Base-by-base conservation (phyloP, 129 eudicot species). In the Calendula officinalis region DNA sequence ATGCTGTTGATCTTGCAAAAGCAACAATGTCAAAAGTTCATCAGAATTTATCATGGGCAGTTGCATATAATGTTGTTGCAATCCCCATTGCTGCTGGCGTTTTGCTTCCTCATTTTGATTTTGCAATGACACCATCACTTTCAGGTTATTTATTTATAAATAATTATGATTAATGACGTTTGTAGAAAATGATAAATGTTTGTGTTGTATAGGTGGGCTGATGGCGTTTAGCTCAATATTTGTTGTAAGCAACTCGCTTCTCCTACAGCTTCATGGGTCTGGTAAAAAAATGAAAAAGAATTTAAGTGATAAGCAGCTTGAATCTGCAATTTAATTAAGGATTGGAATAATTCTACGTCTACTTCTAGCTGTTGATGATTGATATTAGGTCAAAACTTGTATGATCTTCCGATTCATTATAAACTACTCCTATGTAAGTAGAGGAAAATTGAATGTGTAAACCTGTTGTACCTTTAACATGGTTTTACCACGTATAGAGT, bases 91-190 rank as follows among this genome's bases (percentile, higher is more conserved):
- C 97, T 50, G 95, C 97, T 41, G 95, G 97, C 7, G 49, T 82
- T 10, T 70, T 91, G 42, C 95, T 91, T 80, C 97, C 97, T 37
- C 82, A 84, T 47, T 87, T 87, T 49, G 90, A 91, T 82, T 91
- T 87, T 72, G 97, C 97, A 35, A 91, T 91, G 97, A 91, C 97
- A 10, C 97, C 97, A 63, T 91, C 97, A 41, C 83, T 91, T 70
- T 91, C 97, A 67, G 97, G 97, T 87, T 13, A 69, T 73, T 47
- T 30, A 35, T n/a, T 56, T 56, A 34, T 12, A n/a, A 4, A 42
- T 12, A 34, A 9, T 16, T 56, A 6, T 45, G 50, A 45, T 14
- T 9, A 9, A 45, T 11, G 13, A 44, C 22, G 45, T 44, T 14
- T 11, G 34, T 8, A 22, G 12, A 38, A 40, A 42, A 3, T 35